Evolutionary conservation across 2,329 filamentous ascomycete genomes (phyloP).

Genomic region (Cercospora canescens): DNA sequence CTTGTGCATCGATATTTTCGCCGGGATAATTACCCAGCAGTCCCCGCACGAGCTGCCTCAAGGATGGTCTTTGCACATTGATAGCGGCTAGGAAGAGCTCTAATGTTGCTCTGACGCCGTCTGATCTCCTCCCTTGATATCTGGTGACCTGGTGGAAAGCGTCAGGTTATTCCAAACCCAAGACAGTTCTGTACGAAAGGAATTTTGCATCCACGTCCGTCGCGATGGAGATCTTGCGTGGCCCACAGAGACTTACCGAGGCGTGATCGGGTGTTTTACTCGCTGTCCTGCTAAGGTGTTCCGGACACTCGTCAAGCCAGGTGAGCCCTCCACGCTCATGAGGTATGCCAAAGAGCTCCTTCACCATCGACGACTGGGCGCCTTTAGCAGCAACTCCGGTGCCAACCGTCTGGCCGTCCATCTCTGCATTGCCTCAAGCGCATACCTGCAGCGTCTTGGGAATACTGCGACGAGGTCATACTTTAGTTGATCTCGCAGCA

Average conservation of each 20-base stretch:
- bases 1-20: constrained; percentile 16
- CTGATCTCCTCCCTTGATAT: constrained; percentile 14
- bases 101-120: constrained; percentile 6
- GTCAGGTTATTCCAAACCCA: not conserved
- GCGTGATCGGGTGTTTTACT: constrained; percentile 12
- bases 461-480: not conserved
- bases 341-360: constrained; percentile 18
- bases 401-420: not conserved
- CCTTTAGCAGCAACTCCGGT: not conserved
- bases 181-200: not conserved
- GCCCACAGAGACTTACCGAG: not conserved
- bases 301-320: constrained; percentile 17
- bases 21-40: constrained; percentile 21
- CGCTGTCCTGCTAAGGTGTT: constrained; percentile 7
- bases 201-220: not conserved
- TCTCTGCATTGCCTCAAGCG: not conserved
- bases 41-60: constrained; percentile 12
- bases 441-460: not conserved
- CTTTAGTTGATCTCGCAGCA: not conserved
- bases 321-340: constrained; percentile 19
- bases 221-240: not conserved
- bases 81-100: constrained; percentile 15
- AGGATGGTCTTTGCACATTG: constrained; percentile 17
- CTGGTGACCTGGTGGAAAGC: not conserved
- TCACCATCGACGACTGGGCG: constrained; percentile 7